Evolutionary conservation across 192 early-diverging fungal species (phyloP), one percentile per base, ranked within the genome.

Genomic region (Coemansia sp.): DNA sequence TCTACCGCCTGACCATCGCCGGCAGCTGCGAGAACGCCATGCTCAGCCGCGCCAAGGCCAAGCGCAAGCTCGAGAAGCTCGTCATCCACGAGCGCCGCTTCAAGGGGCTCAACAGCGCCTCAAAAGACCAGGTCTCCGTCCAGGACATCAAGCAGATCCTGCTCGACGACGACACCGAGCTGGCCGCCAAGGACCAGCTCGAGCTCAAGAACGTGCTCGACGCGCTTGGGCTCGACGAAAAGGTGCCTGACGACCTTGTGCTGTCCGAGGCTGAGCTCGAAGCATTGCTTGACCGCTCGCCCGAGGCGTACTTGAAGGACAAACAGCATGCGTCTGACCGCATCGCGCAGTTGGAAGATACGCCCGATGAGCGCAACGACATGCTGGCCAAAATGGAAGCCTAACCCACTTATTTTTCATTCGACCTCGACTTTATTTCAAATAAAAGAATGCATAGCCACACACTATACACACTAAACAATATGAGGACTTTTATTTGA

Each of bases 41-140:
- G 46, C 67, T 95, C 38, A 86, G 90, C 23, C 69, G 83, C 8
- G 95, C 96, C 5, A 82, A 84, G 31, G 86, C 83, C 43, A 98
- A 98, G 60, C 82, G 94, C 46, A 88, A 87, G 66, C 71, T 98
- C 4, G 96, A 96, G 56, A 92, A 95, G 63, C 71, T 97, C 5
- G 96, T 98, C n/a, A 96, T 97, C 54, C 93, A 95, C 56, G 94
- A 93, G 58, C 80, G 89, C 56, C 82, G 84, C 38, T 91, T 90
- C 81, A 91, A 92, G 71, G 73, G 84, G 3, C 71, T 83, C 2
- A 59, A 67, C 18, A 19, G 21, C 23, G 30, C 38, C 0, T 16
- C 47, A 9, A 24, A 30, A 1, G 30, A 10, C 35, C 12, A 11
- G 5, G 54, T 87, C 0, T 85, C 79, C 0, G 57, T 87, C 2